A percentile compares a stretch with the other conserved stretches of the same genome.
phyloP scores from a whole-genome alignment of 192 early-diverging fungal species.

The Backusella macrospora region DNA sequence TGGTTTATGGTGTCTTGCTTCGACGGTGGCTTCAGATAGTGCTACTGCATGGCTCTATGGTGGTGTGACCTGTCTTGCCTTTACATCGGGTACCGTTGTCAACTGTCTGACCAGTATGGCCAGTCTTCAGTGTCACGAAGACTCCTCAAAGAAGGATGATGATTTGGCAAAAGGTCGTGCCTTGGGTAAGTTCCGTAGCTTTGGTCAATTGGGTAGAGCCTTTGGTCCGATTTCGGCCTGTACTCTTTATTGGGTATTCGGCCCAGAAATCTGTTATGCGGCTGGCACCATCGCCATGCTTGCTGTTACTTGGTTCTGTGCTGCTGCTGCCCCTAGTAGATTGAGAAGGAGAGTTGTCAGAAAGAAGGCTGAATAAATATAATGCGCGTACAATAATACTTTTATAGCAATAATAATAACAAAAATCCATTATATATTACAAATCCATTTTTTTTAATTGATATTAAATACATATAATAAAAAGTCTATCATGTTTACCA shows the following conservation, averaged over 20 bases:
- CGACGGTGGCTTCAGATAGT: constrained; percentile 4
- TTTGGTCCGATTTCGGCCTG: constrained; percentile 89
- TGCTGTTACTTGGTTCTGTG: neutral
- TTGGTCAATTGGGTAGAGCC: constrained; percentile 90
- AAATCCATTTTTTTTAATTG: too few relatives aligned
- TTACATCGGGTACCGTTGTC: constrained; percentile 95
- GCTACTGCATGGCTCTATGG: constrained; percentile 37
- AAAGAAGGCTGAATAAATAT: neutral
- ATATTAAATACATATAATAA: too few relatives aligned
- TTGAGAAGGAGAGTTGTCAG: neutral
- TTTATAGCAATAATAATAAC: too few relatives aligned
- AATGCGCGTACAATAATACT: neutral
- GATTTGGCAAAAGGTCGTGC: constrained; percentile 64
- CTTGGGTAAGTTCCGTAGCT: constrained; percentile 83
- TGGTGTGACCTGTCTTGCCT: constrained; percentile 83
- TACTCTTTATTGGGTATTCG: constrained; percentile 82
- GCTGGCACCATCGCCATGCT: constrained; percentile 58
- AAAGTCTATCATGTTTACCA: too few relatives aligned
- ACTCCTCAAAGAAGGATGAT: constrained; percentile 25
- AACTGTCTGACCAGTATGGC: constrained; percentile 85
- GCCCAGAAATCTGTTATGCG: constrained; percentile 63
- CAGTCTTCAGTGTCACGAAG: constrained; percentile 57
- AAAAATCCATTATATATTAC: too few relatives aligned
- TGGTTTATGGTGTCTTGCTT: constrained; percentile 64
- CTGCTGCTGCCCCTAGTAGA: neutral